A percentile compares a stretch with the other conserved stretches of the same genome.
phyloP scores from a whole-genome alignment of 2,329 filamentous ascomycete species.

The Phialemoniopsis sp. region DNA sequence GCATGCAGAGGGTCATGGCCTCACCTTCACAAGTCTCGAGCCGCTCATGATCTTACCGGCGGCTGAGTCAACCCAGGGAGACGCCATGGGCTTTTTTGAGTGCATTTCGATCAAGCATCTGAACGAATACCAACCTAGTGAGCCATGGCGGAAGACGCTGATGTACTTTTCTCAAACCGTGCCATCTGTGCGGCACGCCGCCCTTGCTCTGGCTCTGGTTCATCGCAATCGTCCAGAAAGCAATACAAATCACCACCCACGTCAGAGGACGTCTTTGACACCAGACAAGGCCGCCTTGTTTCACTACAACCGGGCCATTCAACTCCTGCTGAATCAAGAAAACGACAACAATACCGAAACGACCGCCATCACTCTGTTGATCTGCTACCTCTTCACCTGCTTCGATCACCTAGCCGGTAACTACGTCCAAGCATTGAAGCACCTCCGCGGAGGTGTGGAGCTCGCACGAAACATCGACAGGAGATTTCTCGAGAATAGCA shows the following conservation, averaged over 20 bases:
- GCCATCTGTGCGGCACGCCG: constrained; percentile 26
- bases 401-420: constrained; percentile 29
- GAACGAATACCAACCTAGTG: constrained; percentile 22
- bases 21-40: constrained; percentile 5
- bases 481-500: constrained; percentile 4
- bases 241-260: too few relatives aligned
- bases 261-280: too few relatives aligned
- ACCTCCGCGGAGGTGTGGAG: constrained; percentile 27
- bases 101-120: constrained; percentile 18
- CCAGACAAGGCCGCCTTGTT: constrained; percentile 16
- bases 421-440: constrained; percentile 25
- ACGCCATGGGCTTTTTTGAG: constrained; percentile 23
- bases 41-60: constrained; percentile 16
- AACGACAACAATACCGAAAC: constrained; percentile 13
- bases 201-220: constrained; percentile 21
- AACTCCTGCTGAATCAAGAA: constrained; percentile 19
- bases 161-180: constrained; percentile 28
- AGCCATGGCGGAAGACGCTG: constrained; percentile 25
- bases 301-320: constrained; percentile 23
- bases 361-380: constrained; percentile 26
- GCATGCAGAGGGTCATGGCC: too few relatives aligned
- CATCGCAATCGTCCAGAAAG: constrained; percentile 17
- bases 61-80: constrained; percentile 12
- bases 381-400: constrained; percentile 33
- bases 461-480: constrained; percentile 18